A percentile compares a stretch with the other conserved stretches of the same genome.
Conservation (phyloP, 768 basidiomycete genomes). For the Amanita muscaria region DNA sequence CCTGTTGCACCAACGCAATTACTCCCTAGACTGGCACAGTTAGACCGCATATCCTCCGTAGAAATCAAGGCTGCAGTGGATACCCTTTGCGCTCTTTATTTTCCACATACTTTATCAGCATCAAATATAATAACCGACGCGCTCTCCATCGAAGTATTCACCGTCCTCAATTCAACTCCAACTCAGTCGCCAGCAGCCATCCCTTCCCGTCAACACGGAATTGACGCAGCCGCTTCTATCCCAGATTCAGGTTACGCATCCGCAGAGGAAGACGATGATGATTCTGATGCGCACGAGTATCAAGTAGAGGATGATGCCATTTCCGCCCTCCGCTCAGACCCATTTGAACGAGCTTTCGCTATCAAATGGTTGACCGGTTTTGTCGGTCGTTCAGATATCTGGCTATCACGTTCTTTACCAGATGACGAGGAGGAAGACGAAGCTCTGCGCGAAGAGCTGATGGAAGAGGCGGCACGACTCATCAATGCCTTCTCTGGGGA, state of each 20-base stretch:
- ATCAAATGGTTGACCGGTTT: constrained; percentile 71
- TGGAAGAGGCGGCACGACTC: constrained; percentile 53
- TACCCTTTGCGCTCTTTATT: constrained; percentile 45
- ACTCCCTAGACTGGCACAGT: constrained; percentile 48
- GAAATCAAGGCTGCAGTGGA: constrained; percentile 32
- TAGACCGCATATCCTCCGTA: constrained; percentile 25
- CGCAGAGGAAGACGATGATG: constrained; percentile 51
- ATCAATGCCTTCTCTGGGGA: constrained; percentile 42
- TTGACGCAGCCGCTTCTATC: constrained; percentile 14
- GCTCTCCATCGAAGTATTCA: constrained; percentile 19
- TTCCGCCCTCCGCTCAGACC: constrained; percentile 44
- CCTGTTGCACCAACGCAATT: constrained; percentile 33
- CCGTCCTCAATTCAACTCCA: constrained; percentile 29
- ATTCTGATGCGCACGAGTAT: constrained; percentile 16
- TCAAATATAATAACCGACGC: constrained; percentile 15
- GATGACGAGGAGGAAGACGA: constrained; percentile 27
- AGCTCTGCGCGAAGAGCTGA: constrained; percentile 25
- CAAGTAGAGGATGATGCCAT: constrained; percentile 9
- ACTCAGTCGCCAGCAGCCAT: constrained; percentile 3
- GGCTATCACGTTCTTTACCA: constrained; percentile 26
- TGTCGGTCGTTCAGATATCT: constrained; percentile 48
- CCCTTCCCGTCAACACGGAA: neutral
- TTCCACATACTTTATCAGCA: constrained; percentile 25
- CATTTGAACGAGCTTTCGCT: constrained; percentile 57
- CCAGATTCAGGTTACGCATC: constrained; percentile 78